Base-by-base conservation (phyloP, 129 eudicot genomes). In the Artemisia argyi region DNA sequence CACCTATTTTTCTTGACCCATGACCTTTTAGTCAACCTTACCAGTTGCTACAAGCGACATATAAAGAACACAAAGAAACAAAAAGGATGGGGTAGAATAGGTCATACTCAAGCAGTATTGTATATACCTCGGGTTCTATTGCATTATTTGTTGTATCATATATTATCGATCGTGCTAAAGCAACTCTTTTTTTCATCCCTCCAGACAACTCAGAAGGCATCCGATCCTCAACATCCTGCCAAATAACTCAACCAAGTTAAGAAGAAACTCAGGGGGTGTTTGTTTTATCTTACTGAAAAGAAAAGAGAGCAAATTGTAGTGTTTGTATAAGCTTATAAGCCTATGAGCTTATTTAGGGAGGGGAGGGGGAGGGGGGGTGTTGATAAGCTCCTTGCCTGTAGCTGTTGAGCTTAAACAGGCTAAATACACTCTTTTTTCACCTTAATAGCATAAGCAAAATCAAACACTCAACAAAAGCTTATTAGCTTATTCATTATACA, bases 131-230 rank as follows among this genome's bases (percentile, higher is more conserved):
- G 0, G 98, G 98, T 80, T 90, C 98, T 26, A 89, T 78, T 35
- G 85, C 61, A 60, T 85, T 86, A 78, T 86, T 89, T 71, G 92
- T 85, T 76, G 92, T 87, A 67, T 93, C 98, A 82, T 79, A 84
- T 63, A 93, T 87, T 54, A 93, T 85, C 13, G 98, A 90, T 55
- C 98, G 91, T 15, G 98, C 98, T 66, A 93, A 82, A 39, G 98
- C 98, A 42, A 93, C 98, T 81, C 98, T 85, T 67, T 93, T 93
- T 81, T 93, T 93, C 98, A 93, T 93, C 76, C 98, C 98, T 30
- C 98, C 98, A 22, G 98, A 93, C 83, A 93, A 84, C 85, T 93
- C 98, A 11, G 98, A 93, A 42, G 98, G 98, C 73, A 93, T 77
- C 68, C 97, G 89, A 32, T 93, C 87, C 84, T 93, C 98, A 74